Conservation (phyloP, 139 green algal species). For the Chara braunii region DNA sequence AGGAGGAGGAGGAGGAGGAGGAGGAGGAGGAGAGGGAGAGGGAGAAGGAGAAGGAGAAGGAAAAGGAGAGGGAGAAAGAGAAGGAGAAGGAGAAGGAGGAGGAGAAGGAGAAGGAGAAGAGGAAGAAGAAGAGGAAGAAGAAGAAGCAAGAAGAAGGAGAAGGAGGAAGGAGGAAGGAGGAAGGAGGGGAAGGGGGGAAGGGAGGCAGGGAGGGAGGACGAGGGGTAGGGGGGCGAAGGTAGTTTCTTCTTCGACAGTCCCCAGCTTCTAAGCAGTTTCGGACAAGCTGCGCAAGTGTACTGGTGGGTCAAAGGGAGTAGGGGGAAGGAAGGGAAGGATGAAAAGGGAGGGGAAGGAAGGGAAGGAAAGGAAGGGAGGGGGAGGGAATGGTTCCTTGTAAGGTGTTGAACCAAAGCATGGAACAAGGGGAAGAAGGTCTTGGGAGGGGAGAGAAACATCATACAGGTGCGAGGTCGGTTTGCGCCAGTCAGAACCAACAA, state of each 20-base stretch:
- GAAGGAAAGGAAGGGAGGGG: background rate
- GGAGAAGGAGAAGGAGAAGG: background rate
- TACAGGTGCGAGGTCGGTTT: background rate
- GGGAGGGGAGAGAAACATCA: background rate
- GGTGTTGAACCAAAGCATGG: background rate
- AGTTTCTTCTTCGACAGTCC: too few species aligned
- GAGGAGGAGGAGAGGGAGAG: constrained; percentile 1
- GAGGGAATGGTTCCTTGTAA: background rate
- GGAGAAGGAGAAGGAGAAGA: background rate
- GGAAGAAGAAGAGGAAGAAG: background rate
- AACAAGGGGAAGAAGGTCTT: background rate
- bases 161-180: background rate
- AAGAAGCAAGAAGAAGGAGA: background rate
- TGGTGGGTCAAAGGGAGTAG: background rate
- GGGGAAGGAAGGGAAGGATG: background rate
- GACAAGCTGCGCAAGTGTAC: background rate
- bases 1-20: background rate
- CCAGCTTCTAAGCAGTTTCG: too few species aligned
- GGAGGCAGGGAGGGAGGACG: too few species aligned
- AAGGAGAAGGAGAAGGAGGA: background rate
- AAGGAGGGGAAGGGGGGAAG: background rate
- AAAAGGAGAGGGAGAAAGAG: constrained; percentile 1
- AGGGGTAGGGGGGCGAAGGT: too few species aligned
- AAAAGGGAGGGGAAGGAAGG: background rate
- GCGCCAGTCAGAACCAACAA: constrained; percentile 3